Evolutionary conservation across 768 basidiomycete species (phyloP), one percentile per base, ranked within the genome.

Genomic region (Termitomyces sp.): DNA sequence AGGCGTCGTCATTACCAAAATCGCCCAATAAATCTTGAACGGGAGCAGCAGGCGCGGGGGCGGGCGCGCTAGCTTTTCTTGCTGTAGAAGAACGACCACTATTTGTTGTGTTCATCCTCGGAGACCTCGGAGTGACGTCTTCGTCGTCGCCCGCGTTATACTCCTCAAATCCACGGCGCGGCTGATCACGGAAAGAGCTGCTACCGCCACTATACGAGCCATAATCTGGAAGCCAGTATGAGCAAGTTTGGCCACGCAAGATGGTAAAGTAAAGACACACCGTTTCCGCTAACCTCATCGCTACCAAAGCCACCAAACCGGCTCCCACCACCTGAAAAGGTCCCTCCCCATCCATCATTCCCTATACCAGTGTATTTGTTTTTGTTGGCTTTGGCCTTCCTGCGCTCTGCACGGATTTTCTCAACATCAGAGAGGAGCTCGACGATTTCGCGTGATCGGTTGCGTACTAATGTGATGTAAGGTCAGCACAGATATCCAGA

Each of bases 61-160:
- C 62, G 15, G 77, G 68, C 5, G 73, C 69, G 54, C 73, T 75
- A 1, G 74, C 60, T 58, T 77, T 81, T 50, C 77, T 69, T 39
- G 68, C 59, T 34, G 78, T 68, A 27, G 68, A 64, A n/a, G 67
- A 62, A 30, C 64, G 56, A 44, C 61, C 59, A 7, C 42, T 55
- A 69, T 58, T 39, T 37, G 36, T 22, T 66, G 65, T 22, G 68
- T 54, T 62, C 47, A 76, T 60, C 44, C 59, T 53, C 22, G 77
- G 54, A 71, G 79, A 61, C 68, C 74, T 61, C 45, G 74, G 68
- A 47, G 70, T 63, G 18, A 71, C 61, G 36, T 76, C 68, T 61
- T 96, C 94, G 60, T 98, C 95, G 59, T 93, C 93, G 2, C 96
- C 96, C 13, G 96, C 97, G 63, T 96, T 91, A 71, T 99, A 99